These are phyloP conservation scores for Gossypium schwendimanii DNA, from an alignment of 441 rosid genomes.

Conservation along the genomic window DNA sequence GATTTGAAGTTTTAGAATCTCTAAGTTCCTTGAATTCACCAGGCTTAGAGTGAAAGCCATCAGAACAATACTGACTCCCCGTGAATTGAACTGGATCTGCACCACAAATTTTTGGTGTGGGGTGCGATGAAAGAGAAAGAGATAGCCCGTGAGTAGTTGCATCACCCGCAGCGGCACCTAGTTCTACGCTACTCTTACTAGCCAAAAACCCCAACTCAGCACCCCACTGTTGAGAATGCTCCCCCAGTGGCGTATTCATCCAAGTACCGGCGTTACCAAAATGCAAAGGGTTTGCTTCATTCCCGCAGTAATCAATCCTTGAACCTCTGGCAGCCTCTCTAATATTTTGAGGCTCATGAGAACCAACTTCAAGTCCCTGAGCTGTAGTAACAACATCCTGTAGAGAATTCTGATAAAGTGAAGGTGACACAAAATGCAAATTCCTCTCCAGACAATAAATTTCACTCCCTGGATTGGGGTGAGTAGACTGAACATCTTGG, in stretches of 20 bases:
- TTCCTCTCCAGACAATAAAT: constrained; percentile 25
- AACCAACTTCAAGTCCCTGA: constrained; percentile 13
- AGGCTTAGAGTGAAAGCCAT: constrained; percentile 7
- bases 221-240: constrained; percentile 22
- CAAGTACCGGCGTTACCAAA: constrained; percentile 19
- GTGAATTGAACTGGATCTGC: constrained; percentile 15
- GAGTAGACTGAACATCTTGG: constrained; percentile 24
- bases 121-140: constrained; percentile 42
- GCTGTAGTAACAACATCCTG: constrained; percentile 30
- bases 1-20: constrained; percentile 16
- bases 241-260: constrained; percentile 17
- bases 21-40: constrained; percentile 15
- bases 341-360: constrained; percentile 7
- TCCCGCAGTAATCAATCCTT: constrained; percentile 19
- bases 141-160: constrained; percentile 35
- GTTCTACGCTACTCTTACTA: constrained; percentile 12
- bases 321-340: constrained; percentile 13
- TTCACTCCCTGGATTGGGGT: constrained; percentile 23
- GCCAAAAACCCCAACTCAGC: constrained; percentile 20
- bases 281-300: constrained; percentile 18
- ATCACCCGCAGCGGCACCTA: constrained; percentile 8
- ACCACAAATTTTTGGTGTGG: constrained; percentile 14
- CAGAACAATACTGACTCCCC: constrained; percentile 18
- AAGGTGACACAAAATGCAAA: constrained; percentile 19
- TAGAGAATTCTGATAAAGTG: constrained; percentile 17